These are phyloP conservation scores for Notholithocarpus densiflorus DNA, from an alignment of 306 rosid genomes.

Conservation along the genomic window DNA sequence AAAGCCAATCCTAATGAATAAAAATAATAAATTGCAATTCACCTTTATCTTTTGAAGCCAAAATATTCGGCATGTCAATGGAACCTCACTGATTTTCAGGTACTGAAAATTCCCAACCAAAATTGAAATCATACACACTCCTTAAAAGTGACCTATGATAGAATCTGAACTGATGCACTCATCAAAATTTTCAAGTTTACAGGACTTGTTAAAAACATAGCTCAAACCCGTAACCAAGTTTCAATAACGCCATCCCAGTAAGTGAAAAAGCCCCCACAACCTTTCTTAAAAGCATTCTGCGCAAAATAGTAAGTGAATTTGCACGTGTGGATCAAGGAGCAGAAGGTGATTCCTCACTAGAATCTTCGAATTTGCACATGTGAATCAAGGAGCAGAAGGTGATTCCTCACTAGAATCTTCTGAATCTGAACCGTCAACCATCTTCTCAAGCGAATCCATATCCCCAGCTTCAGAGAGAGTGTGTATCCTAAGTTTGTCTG, in stretches of 20 bases:
- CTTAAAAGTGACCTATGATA: not conserved
- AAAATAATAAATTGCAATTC: not conserved
- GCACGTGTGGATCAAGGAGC: conserved; percentile 26
- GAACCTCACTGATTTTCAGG: not conserved
- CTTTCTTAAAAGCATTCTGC: not conserved
- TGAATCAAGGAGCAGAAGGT: conserved; percentile 34
- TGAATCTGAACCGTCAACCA: conserved; percentile 68
- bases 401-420: conserved; percentile 42
- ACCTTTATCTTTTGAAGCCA: not conserved
- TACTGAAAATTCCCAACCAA: not conserved
- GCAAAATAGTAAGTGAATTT: not conserved
- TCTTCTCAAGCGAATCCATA: conserved; percentile 71
- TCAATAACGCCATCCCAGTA: not conserved
- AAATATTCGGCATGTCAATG: not conserved
- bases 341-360: conserved; percentile 28
- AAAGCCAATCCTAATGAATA: not conserved
- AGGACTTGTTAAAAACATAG: conserved; percentile 1
- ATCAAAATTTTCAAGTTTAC: conserved; percentile 15
- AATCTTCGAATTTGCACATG: conserved; percentile 22
- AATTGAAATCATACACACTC: not conserved
- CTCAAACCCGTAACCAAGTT: not conserved
- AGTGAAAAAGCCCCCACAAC: not conserved
- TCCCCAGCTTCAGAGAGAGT: conserved; percentile 75
- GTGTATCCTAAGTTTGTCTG: conserved; percentile 70
- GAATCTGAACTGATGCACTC: not conserved